Evolutionary conservation across 2,329 filamentous ascomycete genomes (phyloP).

Genomic region (Capronia coronata): DNA sequence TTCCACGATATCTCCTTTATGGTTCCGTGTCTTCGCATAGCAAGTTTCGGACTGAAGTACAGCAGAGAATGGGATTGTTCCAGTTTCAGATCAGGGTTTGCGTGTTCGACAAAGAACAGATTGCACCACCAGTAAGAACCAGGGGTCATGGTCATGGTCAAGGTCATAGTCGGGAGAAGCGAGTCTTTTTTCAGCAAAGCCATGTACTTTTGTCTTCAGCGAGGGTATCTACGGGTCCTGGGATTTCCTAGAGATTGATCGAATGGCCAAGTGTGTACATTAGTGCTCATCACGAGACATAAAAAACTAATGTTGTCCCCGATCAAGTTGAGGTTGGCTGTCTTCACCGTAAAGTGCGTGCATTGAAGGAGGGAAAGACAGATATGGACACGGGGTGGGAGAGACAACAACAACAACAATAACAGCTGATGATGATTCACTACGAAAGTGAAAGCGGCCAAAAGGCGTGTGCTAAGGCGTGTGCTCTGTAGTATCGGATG

Average conservation of each 20-base stretch:
- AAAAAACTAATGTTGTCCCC: constrained; percentile 9
- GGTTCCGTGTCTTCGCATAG: constrained; percentile 19
- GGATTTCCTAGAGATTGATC: constrained; percentile 5
- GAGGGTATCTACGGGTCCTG: constrained; percentile 1
- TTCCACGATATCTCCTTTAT: constrained; percentile 8
- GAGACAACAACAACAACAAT: too few species aligned
- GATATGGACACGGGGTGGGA: too few species aligned
- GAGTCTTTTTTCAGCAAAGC: constrained; percentile 89
- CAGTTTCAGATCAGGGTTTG: constrained; percentile 8
- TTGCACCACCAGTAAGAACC: constrained; percentile 6
- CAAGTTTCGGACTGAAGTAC: constrained; percentile 20
- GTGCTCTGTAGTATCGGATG: not conserved
- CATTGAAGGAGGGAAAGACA: too few species aligned
- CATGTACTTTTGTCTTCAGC: constrained; percentile 71
- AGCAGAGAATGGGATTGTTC: constrained; percentile 12
- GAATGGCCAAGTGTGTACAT: constrained; percentile 16
- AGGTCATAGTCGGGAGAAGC: constrained; percentile 37
- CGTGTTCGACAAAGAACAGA: constrained; percentile 3
- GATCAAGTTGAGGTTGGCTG: constrained; percentile 3
- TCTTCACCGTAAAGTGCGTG: too few species aligned
- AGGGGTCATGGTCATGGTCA: constrained; percentile 8
- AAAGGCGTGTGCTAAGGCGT: too few species aligned
- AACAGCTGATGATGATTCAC: too few species aligned
- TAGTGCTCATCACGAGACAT: constrained; percentile 16
- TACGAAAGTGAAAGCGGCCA: too few species aligned